phyloP scores from a whole-genome alignment of 2,329 filamentous ascomycete species.

The Scedosporium aurantiacum region DNA sequence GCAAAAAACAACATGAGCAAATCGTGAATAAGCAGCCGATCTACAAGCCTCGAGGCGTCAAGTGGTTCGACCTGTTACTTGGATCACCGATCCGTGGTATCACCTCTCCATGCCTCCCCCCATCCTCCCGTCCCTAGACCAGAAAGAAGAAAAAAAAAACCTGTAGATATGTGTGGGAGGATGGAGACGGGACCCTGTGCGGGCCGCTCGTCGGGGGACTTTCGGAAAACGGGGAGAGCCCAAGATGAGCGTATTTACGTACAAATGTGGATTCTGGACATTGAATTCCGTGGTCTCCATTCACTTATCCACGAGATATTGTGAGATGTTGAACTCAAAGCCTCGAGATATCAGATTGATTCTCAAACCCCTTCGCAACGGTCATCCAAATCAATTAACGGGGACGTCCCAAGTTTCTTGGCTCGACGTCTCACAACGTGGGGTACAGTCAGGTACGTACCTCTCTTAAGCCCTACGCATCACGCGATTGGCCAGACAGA shows the following conservation, averaged over 20 bases:
- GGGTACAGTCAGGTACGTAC: background rate
- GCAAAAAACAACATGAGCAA: background rate
- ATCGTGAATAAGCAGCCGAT: constrained; percentile 6
- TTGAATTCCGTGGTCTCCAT: background rate
- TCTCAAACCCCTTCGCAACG: background rate
- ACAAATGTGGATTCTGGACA: too few species aligned
- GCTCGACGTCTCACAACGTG: background rate
- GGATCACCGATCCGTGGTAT: constrained; percentile 1
- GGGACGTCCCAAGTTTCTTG: background rate
- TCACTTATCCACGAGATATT: background rate
- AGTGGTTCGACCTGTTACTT: constrained; percentile 5
- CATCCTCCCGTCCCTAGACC: background rate
- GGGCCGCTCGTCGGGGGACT: background rate
- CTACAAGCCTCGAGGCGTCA: constrained; percentile 1
- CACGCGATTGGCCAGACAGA: background rate
- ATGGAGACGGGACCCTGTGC: background rate
- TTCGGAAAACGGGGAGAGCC: background rate
- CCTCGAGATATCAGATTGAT: background rate
- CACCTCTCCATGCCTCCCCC: constrained; percentile 1
- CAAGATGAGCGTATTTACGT: too few species aligned
- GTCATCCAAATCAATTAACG: background rate
- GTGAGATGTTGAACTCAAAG: background rate
- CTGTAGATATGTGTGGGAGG: background rate
- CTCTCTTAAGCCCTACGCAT: background rate
- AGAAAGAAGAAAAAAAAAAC: background rate